phyloP scores from a whole-genome alignment of 306 rosid genomes.

The Bauhinia variegata region DNA sequence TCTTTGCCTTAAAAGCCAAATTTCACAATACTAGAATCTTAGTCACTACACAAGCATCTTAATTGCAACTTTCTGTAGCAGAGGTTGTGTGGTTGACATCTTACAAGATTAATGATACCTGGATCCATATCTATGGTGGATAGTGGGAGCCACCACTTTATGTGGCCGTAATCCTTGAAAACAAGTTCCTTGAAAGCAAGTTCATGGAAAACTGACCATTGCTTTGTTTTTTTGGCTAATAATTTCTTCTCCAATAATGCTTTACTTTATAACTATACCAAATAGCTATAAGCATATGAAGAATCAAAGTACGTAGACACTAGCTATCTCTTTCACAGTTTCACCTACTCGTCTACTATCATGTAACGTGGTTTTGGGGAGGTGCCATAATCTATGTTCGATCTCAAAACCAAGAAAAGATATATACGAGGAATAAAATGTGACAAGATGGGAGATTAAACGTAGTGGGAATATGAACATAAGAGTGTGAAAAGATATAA shows the following conservation, averaged over 20 bases:
- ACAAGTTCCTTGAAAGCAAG: too few relatives aligned
- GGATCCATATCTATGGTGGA: neutral
- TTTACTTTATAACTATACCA: too few relatives aligned
- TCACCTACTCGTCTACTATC: conserved; percentile 17
- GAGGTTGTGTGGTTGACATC: conserved; percentile 24
- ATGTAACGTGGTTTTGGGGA: neutral
- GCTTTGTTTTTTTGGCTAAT: neutral
- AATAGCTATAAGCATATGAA: neutral
- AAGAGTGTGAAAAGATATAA: neutral
- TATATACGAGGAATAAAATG: too few relatives aligned
- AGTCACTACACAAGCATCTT: too few relatives aligned
- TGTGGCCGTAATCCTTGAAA: neutral
- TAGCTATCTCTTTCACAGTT: too few relatives aligned
- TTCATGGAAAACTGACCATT: neutral
- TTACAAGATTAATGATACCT: neutral
- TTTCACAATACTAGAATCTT: too few relatives aligned
- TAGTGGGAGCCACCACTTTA: conserved; percentile 32
- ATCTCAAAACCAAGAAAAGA: too few relatives aligned
- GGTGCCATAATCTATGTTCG: neutral
- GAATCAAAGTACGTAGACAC: neutral
- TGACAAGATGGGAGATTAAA: too few relatives aligned
- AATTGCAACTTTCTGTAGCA: too few relatives aligned
- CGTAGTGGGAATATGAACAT: neutral
- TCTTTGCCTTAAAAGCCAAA: too few relatives aligned
- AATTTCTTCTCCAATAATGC: neutral